phyloP scores from a whole-genome alignment of 1,139 yeast genomes.

The Blastobotrys petasosporus region DNA sequence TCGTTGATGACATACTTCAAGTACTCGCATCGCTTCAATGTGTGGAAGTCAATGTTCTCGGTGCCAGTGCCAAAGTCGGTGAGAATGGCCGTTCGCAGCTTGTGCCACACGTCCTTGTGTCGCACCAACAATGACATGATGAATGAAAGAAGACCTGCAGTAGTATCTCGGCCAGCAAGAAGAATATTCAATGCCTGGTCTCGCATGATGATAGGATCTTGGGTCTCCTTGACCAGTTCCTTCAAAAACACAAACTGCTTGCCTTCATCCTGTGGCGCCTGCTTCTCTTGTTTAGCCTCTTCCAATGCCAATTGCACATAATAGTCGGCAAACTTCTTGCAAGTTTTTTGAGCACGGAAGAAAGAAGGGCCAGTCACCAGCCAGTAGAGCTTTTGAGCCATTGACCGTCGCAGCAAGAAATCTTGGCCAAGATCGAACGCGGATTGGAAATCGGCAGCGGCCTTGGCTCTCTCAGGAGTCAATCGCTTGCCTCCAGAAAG shows the following conservation, averaged over 20 bases:
- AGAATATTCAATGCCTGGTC: constrained; percentile 47
- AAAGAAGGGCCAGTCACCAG: constrained; percentile 35
- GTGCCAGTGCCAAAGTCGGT: constrained; percentile 26
- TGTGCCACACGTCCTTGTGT: constrained; percentile 36
- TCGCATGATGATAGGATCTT: constrained; percentile 43
- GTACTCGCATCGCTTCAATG: constrained; percentile 46
- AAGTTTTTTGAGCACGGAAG: constrained; percentile 24
- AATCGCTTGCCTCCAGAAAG: constrained; percentile 23
- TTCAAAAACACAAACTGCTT: constrained; percentile 28
- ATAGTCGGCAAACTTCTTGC: constrained; percentile 30
- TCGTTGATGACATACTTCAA: constrained; percentile 48
- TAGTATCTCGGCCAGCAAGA: constrained; percentile 50
- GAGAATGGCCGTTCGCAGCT: constrained; percentile 25
- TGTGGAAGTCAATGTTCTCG: constrained; percentile 39
- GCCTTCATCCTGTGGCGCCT: neutral
- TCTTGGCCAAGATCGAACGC: constrained; percentile 43
- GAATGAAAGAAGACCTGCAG: constrained; percentile 46
- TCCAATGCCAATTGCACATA: constrained; percentile 28
- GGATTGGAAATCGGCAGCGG: constrained; percentile 36
- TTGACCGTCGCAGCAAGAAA: constrained; percentile 36
- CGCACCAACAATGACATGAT: constrained; percentile 43
- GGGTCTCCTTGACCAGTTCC: constrained; percentile 46
- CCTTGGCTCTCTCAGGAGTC: constrained; percentile 9
- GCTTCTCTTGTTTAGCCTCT: constrained; percentile 11
- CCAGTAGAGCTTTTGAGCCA: constrained; percentile 37